Evolutionary conservation across 2,329 filamentous ascomycete genomes (phyloP).

Genomic region (Sarocladiaceae sp.): DNA sequence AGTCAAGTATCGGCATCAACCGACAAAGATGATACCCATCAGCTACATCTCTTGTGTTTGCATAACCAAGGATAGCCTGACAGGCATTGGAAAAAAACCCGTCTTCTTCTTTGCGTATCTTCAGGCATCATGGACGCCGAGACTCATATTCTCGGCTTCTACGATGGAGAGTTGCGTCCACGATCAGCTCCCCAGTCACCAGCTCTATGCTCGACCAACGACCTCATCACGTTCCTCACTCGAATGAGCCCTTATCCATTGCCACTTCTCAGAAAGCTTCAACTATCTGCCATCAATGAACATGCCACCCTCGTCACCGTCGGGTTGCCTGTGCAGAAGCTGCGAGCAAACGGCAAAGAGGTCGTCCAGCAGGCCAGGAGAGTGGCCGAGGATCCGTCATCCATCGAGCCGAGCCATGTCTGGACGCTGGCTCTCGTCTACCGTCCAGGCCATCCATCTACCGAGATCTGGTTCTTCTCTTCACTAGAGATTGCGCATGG

Average conservation of each 20-base stretch:
- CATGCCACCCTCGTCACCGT: neutral
- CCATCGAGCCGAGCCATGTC: neutral
- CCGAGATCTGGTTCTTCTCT: constrained; percentile 7
- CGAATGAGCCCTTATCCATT: neutral
- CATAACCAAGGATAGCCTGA: no score
- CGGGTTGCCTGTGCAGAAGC: neutral
- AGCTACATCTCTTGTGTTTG: no score
- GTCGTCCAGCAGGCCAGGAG: neutral
- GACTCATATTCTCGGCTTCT: neutral
- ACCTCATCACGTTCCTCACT: constrained; percentile 6
- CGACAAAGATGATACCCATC: no score
- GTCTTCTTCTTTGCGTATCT: no score
- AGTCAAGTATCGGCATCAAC: no score
- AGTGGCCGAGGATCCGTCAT: neutral
- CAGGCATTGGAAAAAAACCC: no score
- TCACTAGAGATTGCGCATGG: constrained; percentile 4
- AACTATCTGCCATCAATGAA: constrained; percentile 1
- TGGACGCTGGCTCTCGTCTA: constrained; percentile 6
- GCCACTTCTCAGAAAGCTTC: constrained; percentile 5
- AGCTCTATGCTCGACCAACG: neutral
- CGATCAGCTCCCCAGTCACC: neutral
- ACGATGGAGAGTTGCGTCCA: neutral
- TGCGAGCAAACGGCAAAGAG: neutral
- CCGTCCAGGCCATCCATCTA: constrained; percentile 2
- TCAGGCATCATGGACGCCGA: neutral